Evolutionary conservation across 2,329 filamentous ascomycete species (phyloP).

Genomic region (Malbranchea zuffiana): DNA sequence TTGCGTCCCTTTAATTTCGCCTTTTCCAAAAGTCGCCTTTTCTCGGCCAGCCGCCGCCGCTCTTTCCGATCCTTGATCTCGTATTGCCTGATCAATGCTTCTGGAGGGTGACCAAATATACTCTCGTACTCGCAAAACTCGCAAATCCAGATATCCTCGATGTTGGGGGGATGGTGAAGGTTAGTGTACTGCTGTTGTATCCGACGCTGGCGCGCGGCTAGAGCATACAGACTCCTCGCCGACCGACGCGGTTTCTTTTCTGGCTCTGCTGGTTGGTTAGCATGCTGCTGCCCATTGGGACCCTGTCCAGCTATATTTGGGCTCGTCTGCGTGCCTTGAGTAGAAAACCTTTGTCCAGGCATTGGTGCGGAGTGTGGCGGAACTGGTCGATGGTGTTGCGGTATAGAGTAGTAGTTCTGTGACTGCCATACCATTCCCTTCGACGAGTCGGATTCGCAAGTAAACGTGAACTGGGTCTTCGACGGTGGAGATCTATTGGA

Average conservation of each 20-base stretch:
- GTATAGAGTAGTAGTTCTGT: conserved; percentile 35
- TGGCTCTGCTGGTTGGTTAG: conserved; percentile 37
- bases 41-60: conserved; percentile 75
- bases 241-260: conserved; percentile 55
- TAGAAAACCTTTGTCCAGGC: conserved; percentile 34
- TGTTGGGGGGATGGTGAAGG: conserved; percentile 57
- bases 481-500: conserved; percentile 53
- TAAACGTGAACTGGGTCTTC: conserved; percentile 91
- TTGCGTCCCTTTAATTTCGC: conserved; percentile 89
- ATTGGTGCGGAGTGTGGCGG: conserved; percentile 24
- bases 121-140: conserved; percentile 97
- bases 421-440: conserved; percentile 68
- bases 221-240: conserved; percentile 57
- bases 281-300: conserved; percentile 28
- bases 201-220: conserved; percentile 66
- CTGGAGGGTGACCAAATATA: conserved; percentile 81
- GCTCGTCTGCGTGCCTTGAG: conserved; percentile 47
- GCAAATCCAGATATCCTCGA: conserved; percentile 83
- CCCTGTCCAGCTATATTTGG: conserved; percentile 35
- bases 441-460: conserved; percentile 79
- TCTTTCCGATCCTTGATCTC: conserved; percentile 87
- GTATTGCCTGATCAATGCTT: conserved; percentile 77
- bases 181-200: conserved; percentile 68
- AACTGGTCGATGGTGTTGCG: conserved; percentile 26
- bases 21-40: conserved; percentile 74